phyloP scores from a whole-genome alignment of 257 asterid genomes.

The Nicotiana obtusifolia region DNA sequence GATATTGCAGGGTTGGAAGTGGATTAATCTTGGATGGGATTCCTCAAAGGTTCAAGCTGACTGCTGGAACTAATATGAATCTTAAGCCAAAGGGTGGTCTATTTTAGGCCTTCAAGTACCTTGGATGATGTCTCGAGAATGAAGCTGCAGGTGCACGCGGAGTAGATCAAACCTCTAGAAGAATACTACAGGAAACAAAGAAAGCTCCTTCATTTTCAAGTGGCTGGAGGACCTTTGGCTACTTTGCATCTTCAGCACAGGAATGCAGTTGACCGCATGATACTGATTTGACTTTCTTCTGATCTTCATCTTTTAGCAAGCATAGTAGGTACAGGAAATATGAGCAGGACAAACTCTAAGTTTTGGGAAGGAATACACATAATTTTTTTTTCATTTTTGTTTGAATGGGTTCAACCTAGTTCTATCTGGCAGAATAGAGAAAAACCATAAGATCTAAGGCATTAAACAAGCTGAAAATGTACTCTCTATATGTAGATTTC shows the following conservation, averaged over 20 bases:
- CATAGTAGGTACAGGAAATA: background rate
- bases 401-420: background rate
- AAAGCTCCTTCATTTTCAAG: constrained; percentile 77
- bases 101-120: constrained; percentile 27
- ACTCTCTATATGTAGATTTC: background rate
- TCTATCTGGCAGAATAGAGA: background rate
- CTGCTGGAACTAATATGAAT: constrained; percentile 38
- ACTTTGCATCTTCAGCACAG: constrained; percentile 79
- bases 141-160: constrained; percentile 45
- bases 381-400: background rate
- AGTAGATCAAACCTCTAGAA: constrained; percentile 74
- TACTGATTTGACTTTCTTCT: constrained; percentile 7
- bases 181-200: constrained; percentile 75
- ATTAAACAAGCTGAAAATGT: background rate
- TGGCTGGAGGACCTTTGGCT: constrained; percentile 67
- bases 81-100: constrained; percentile 24
- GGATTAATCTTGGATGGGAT: constrained; percentile 92
- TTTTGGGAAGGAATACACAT: background rate
- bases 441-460: background rate
- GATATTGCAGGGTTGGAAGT: constrained; percentile 70
- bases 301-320: constrained; percentile 9
- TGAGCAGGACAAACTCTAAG: background rate
- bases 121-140: constrained; percentile 41
- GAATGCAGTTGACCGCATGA: constrained; percentile 50
- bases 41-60: constrained; percentile 78